Evolutionary conservation across 345 rosid genomes (phyloP).

Genomic region (Salix exigua): DNA sequence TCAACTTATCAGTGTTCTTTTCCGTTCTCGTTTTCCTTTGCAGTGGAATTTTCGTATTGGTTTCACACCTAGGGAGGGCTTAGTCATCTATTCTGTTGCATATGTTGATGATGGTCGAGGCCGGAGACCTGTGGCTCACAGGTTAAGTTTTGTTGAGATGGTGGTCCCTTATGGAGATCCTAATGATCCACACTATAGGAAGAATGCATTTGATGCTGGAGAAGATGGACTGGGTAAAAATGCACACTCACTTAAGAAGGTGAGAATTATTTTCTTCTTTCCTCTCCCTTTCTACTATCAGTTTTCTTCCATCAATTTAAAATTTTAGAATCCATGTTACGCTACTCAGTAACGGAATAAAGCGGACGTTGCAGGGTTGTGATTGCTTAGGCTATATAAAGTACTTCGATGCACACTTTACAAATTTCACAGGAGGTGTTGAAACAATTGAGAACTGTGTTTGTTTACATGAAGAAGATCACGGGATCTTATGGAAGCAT

Average conservation of each 20-base stretch:
- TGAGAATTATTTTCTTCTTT: slow-evolving; percentile 6
- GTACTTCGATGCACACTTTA: slow-evolving; percentile 90
- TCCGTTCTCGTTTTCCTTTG: slow-evolving; percentile 19
- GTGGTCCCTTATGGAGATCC: slow-evolving; percentile 98
- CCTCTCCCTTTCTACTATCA: neutral
- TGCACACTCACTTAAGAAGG: slow-evolving; percentile 91
- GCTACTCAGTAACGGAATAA: neutral
- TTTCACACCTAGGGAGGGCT: slow-evolving; percentile 84
- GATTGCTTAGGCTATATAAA: slow-evolving; percentile 88
- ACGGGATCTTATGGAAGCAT: slow-evolving; percentile 92
- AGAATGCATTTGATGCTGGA: slow-evolving; percentile 96
- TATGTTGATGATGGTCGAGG: slow-evolving; percentile 89
- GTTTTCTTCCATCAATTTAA: neutral
- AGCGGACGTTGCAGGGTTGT: slow-evolving; percentile 52
- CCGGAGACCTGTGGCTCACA: slow-evolving; percentile 84
- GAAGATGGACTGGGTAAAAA: slow-evolving; percentile 95
- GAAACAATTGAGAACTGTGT: slow-evolving; percentile 92
- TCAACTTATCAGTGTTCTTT: slow-evolving; percentile 2
- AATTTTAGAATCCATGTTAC: neutral
- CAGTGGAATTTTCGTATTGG: slow-evolving; percentile 98
- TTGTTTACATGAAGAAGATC: slow-evolving; percentile 93
- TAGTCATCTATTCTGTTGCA: slow-evolving; percentile 83
- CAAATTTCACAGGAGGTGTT: slow-evolving; percentile 85
- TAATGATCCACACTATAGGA: slow-evolving; percentile 87
- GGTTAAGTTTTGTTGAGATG: slow-evolving; percentile 93